Base-by-base conservation (phyloP, 164 flowering plant species). In the Piper longum region DNA sequence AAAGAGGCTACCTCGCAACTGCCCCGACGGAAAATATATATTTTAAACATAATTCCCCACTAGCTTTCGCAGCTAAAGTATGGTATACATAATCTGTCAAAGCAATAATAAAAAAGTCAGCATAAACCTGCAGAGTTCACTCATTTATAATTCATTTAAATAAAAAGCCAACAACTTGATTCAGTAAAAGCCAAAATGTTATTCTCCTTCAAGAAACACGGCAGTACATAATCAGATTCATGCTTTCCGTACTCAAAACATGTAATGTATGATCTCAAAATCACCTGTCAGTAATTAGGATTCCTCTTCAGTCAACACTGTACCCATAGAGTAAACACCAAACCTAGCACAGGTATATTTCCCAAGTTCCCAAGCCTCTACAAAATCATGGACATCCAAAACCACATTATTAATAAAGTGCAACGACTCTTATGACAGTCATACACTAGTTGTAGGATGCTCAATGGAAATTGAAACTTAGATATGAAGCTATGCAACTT, bases 21-120 rank as follows among this genome's bases (percentile, higher is more conserved):
- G 98, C 98, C 67, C 98, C 98, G 69, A 91, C 86, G 26, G 98
- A 68, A 70, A 91, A 19, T 55, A 93, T 87, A 67, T 93, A 83
- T 73, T 88, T 90, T 64, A 93, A 78, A 81, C 99, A 90, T 69
- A 90, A 74, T 74, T 93, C 97, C 70, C 97, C 99, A 81, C 97
- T 93, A 39, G 88, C 91, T 75, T 90, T 93, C 63, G 99, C 91
- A 7, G 92, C 97, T 48, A 83, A 69, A 62, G 92, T 93, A 67
- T 93, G 99, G 73, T 93, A 90, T 2, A 77, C 78, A 67, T 91
- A 82, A 74, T 86, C 60, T 57, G 26, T 87, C 63, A 91, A 76
- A 79, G 2, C 36, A 95, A 89, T 70, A 91, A 42, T 85, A 88
- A 71, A 48, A 12, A 9, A 48, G 52, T 48, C 52, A 48, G 36